Evolutionary conservation across 2,329 filamentous ascomycete genomes (phyloP).

Genomic region (Aspergillus sp.): DNA sequence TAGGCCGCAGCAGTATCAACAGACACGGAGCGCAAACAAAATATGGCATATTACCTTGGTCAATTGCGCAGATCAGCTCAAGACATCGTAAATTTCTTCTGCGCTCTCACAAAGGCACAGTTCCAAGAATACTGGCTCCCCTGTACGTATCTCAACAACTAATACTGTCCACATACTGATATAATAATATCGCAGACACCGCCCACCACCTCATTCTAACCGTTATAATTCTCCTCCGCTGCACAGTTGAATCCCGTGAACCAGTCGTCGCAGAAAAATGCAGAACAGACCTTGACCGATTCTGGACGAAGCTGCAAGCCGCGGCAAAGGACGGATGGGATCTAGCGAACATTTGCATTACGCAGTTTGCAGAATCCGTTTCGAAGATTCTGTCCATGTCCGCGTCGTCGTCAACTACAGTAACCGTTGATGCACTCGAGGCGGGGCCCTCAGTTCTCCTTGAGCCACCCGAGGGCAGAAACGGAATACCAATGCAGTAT

Average conservation of each 20-base stretch:
- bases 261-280: no score
- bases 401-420: not conserved
- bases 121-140: no score
- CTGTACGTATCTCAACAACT: no score
- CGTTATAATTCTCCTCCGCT: no score
- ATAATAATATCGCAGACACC: no score
- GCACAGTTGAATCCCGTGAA: no score
- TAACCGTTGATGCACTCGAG: not conserved
- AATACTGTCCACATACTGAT: no score
- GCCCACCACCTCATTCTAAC: no score
- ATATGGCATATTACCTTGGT: constrained; percentile 19
- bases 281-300: no score
- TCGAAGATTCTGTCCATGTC: constrained; percentile 14
- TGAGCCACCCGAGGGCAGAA: not conserved
- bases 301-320: constrained; percentile 12
- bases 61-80: constrained; percentile 25
- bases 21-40: constrained; percentile 23
- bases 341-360: constrained; percentile 21
- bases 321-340: constrained; percentile 21
- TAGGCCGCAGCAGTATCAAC: constrained; percentile 34
- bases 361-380: constrained; percentile 19
- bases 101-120: no score
- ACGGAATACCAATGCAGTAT: not conserved
- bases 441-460: not conserved
- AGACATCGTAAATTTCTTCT: constrained; percentile 20